Evolutionary conservation across 306 rosid genomes (phyloP).

Genomic region (Begonia fuchsioides): DNA sequence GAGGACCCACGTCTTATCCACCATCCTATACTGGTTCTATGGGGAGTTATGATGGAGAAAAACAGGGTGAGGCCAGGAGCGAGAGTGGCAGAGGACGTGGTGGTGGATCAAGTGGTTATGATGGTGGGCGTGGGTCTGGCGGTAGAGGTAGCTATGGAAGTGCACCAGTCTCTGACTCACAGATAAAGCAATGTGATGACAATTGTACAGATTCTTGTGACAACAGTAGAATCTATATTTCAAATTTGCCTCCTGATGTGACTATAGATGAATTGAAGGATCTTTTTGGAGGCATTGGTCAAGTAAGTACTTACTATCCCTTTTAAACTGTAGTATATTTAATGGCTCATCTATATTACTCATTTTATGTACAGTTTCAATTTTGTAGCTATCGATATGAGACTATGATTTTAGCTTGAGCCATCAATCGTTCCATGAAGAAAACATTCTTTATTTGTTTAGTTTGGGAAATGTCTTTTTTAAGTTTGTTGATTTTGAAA

Average conservation of each 20-base stretch:
- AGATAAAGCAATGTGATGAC: constrained; percentile 87
- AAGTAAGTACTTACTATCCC: constrained; percentile 43
- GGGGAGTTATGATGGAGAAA: constrained; percentile 54
- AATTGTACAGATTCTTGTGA: constrained; percentile 81
- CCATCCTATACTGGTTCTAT: constrained; percentile 67
- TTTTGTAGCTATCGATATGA: no score
- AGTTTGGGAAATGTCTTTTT: no score
- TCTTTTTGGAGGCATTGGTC: constrained; percentile 99
- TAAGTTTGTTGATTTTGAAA: no score
- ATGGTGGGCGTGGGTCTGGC: constrained; percentile 23
- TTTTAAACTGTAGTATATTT: background rate
- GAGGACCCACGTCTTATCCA: constrained; percentile 71
- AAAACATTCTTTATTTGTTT: no score
- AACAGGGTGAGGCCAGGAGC: constrained; percentile 34
- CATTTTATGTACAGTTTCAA: no score
- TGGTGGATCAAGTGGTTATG: constrained; percentile 44
- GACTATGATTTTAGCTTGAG: no score
- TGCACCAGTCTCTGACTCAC: constrained; percentile 45
- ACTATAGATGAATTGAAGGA: constrained; percentile 71
- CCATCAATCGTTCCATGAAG: no score
- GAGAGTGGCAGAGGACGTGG: constrained; percentile 48
- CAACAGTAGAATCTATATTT: constrained; percentile 92
- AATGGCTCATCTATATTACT: no score
- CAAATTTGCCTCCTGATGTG: constrained; percentile 91
- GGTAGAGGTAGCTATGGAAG: constrained; percentile 63